Evolutionary conservation across 2,329 filamentous ascomycete species (phyloP).

Genomic region (Westerdykella ornata): DNA sequence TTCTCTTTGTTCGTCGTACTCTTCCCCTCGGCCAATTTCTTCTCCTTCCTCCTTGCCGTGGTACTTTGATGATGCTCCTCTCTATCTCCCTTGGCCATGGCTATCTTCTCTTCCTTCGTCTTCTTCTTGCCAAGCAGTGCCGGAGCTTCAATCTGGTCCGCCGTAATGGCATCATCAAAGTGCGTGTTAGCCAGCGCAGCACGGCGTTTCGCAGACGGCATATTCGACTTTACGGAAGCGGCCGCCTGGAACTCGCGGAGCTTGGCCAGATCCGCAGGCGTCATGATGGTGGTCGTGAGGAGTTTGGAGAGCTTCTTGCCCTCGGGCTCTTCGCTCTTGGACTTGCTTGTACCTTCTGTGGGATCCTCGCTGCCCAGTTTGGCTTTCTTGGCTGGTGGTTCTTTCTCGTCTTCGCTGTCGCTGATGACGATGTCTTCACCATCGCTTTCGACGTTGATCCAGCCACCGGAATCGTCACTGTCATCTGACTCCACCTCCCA

Average conservation of each 20-base stretch:
- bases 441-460: slow-evolving; percentile 85
- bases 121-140: slow-evolving; percentile 69
- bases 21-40: slow-evolving; percentile 86
- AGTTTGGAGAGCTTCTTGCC: slow-evolving; percentile 50
- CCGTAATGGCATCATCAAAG: slow-evolving; percentile 81
- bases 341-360: slow-evolving; percentile 18
- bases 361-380: slow-evolving; percentile 49
- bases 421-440: slow-evolving; percentile 66
- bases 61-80: slow-evolving; percentile 79
- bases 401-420: slow-evolving; percentile 62
- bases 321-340: slow-evolving; percentile 35
- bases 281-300: slow-evolving; percentile 89
- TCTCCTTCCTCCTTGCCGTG: slow-evolving; percentile 73
- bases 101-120: slow-evolving; percentile 84
- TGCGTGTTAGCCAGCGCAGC: slow-evolving; percentile 51
- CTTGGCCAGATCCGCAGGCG: slow-evolving; percentile 91
- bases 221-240: slow-evolving; percentile 60
- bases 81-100: slow-evolving; percentile 75
- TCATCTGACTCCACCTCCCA: slow-evolving; percentile 58
- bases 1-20: slow-evolving; percentile 97
- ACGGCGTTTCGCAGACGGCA: slow-evolving; percentile 42
- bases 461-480: slow-evolving; percentile 72
- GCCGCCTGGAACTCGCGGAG: slow-evolving; percentile 77
- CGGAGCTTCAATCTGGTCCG: slow-evolving; percentile 84
- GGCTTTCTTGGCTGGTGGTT: slow-evolving; percentile 59